Evolutionary conservation across 2,329 filamentous ascomycete species (phyloP), one percentile per base, ranked within the genome.

Genomic region (Pestalotiopsis sp.): DNA sequence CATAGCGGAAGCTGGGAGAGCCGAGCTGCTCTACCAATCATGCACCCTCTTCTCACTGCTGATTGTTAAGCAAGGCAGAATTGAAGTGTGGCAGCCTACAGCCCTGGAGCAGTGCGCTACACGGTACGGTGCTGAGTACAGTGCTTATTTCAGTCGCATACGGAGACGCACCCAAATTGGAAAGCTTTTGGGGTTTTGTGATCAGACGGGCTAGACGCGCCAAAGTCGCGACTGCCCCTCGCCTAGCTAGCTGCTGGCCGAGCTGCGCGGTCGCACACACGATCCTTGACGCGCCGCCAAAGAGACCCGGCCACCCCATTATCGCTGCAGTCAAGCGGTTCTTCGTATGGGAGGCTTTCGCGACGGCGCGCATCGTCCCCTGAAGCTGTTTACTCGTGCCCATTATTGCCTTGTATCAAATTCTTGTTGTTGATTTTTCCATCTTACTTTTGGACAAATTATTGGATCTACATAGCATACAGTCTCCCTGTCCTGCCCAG

Each of bases 41-140:
- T 57, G 36, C 61, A 67, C 59, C 52, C 39, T 12, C 41, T n/a
- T 61, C 12, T 17, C 23, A 67, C 49, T 17, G 38, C 64, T 70
- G 73, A 74, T 75, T 76, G 72, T 74, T 76, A 76, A 76, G 74
- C 74, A 76, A 76, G 74, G 74, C 74, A 76, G 74, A 76, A 68
- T 75, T 68, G 52, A 52, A 20, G 61, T 17, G 39, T 65, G 20
- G 69, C 69, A 74, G 73, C 73, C 71, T 72, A 71, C 68, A 61
- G 45, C 45, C 73, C 71, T 72, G 71, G 67, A 61, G 45, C 45
- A 9, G 17, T 7, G n/a, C 17, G 12, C 6, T 11, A 20, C 45
- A 9, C 7, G 4, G 41, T 14, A 14, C 41, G 14, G 41, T 14
- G 13, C 56, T 23, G 6, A 4, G 57, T 61, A 61, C 57, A 52